Percentiles rank a stretch among this genome's conserved stretches.
Conservation (phyloP, 2,329 filamentous ascomycete genomes). For the Pseudofabraea citricarpa region DNA sequence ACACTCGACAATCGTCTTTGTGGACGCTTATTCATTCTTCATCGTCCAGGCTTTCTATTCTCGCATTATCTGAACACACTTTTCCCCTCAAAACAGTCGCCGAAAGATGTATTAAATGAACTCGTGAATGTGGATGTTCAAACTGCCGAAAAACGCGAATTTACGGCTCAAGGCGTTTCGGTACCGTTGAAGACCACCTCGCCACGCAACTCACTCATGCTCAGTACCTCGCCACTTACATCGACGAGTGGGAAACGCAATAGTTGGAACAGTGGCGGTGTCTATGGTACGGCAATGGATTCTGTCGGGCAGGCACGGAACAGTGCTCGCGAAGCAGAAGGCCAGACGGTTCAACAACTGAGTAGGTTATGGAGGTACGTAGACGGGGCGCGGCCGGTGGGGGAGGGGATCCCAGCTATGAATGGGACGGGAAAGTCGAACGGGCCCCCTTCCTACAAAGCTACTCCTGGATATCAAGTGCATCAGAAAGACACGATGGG, state of each 20-base stretch:
- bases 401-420: conserved; percentile 1
- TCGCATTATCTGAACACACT: conserved; percentile 8
- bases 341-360: conserved; percentile 5
- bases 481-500: neutral
- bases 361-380: conserved; percentile 8
- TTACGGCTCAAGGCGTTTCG: conserved; percentile 9
- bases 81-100: conserved; percentile 1
- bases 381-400: conserved; percentile 3
- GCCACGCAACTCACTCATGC: neutral
- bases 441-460: neutral
- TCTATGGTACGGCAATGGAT: conserved; percentile 1
- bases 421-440: neutral
- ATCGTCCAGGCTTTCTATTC: conserved; percentile 6
- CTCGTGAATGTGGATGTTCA: conserved; percentile 9
- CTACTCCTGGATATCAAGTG: neutral
- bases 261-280: conserved; percentile 1
- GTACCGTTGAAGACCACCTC: conserved; percentile 3
- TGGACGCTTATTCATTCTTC: conserved; percentile 29
- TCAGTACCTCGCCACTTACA: neutral
- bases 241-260: neutral
- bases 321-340: conserved; percentile 3
- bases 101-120: conserved; percentile 6
- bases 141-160: conserved; percentile 13
- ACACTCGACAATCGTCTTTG: conserved; percentile 9
- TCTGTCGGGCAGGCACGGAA: neutral